Base-by-base conservation (phyloP, 2,329 filamentous ascomycete genomes). In the Colletotrichum karsti region DNA sequence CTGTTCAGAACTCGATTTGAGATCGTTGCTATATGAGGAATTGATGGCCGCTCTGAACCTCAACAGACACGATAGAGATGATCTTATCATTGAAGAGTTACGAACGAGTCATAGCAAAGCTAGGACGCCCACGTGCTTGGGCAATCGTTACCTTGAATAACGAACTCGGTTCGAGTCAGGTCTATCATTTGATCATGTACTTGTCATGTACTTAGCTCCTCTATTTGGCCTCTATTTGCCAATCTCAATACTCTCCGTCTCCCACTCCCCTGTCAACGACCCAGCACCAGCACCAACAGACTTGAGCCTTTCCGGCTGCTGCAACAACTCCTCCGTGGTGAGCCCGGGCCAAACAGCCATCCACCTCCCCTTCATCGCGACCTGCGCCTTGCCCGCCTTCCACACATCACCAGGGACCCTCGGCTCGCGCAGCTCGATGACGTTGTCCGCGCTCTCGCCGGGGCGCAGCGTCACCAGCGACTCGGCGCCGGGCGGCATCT, bases 401-500 rank as follows among this genome's bases (percentile, higher is more conserved):
- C 77, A 76, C 55, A 73, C 72, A 7, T 77, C 76, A 24, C 76
- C 61, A 1, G 79, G 76, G 7, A 83, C 75, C 3, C 79, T 69
- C 2, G 76, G 76, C 30, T 77, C 78, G 39, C 74, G 76, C 15
- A 84, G 71, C n/a, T 77, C 74, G n/a, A 83, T 63, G 39, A 79
- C 77, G 24, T 75, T 76, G 63, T 74, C 73, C 15, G 71, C 70
- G 22, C 74, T 79, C 66, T 76, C 73, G 1, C 81, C 80, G 5
- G 81, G 74, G 20, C 69, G 75, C 42, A 84, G 76, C 20, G 78
- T 79, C 59, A 83, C 71, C 18, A 83, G 74, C 2, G 75, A 76
- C 5, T 83, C 81, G 9, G 73, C 72, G 4, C 69, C 71, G 0
- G 82, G 81, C 2, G 83, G 83, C 81, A 81, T 80, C 53, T 78